Evolutionary conservation across 306 rosid species (phyloP).

Genomic region (Quercus bicolor): DNA sequence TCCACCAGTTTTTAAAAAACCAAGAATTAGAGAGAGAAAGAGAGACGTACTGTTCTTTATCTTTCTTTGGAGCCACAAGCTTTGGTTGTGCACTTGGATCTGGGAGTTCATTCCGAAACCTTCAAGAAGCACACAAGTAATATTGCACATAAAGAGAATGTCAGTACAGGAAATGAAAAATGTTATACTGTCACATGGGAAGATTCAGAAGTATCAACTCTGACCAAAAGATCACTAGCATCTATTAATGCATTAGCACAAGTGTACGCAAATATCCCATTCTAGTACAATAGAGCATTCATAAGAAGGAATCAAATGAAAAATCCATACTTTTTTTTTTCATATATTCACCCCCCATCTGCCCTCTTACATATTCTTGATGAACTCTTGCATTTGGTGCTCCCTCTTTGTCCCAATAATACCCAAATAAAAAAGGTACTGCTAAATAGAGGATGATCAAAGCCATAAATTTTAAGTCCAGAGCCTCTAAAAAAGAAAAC

Average conservation of each 20-base stretch:
- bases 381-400: not conserved
- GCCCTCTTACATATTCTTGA: not conserved
- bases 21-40: slow-evolving; percentile 6
- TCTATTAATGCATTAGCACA: not conserved
- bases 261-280: not conserved
- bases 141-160: slow-evolving; percentile 9
- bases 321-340: not conserved
- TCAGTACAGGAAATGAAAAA: slow-evolving; percentile 28
- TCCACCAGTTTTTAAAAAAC: not conserved
- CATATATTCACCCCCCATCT: not conserved
- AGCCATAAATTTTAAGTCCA: not conserved
- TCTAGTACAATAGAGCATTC: not conserved
- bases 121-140: slow-evolving; percentile 26
- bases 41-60: slow-evolving; percentile 80
- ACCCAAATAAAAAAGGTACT: not conserved
- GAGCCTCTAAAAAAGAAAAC: not conserved
- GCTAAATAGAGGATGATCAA: not conserved
- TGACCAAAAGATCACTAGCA: not conserved
- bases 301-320: not conserved
- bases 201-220: not conserved
- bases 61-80: slow-evolving; percentile 85
- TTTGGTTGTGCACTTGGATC: slow-evolving; percentile 99
- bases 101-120: slow-evolving; percentile 97
- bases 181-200: not conserved
- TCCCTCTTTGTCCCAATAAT: not conserved